A percentile compares a stretch with the other conserved stretches of the same genome.
phyloP scores from a whole-genome alignment of 2,329 filamentous ascomycete genomes.

The Colletotrichum aenigma region DNA sequence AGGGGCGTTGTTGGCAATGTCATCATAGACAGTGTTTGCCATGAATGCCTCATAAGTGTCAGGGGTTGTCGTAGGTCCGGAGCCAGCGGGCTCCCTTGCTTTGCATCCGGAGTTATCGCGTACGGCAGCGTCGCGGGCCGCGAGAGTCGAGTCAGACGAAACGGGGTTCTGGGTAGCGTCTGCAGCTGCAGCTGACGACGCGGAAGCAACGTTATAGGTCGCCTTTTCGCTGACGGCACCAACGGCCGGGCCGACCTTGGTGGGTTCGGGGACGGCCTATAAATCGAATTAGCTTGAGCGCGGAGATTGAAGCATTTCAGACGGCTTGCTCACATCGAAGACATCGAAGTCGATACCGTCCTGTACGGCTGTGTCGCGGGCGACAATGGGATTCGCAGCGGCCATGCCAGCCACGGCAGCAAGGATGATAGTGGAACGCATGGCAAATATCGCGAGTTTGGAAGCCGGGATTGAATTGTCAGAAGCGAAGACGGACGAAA shows the following conservation, averaged over 20 bases:
- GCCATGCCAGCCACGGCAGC: not conserved
- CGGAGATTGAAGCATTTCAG: too few relatives aligned
- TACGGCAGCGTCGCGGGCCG: not conserved
- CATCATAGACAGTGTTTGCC: not conserved
- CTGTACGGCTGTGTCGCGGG: not conserved
- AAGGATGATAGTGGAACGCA: constrained; percentile 2
- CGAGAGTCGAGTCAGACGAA: not conserved
- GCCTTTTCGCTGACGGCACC: not conserved
- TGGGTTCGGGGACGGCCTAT: not conserved
- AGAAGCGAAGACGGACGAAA: not conserved
- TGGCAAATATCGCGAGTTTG: not conserved
- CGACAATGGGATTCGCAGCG: not conserved
- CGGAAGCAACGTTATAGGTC: not conserved
- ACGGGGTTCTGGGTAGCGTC: not conserved
- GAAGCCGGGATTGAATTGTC: not conserved
- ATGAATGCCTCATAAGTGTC: constrained; percentile 4
- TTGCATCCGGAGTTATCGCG: not conserved
- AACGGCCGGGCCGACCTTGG: constrained; percentile 7
- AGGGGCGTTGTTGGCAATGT: not conserved
- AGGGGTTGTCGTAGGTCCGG: not conserved
- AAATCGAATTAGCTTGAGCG: not conserved
- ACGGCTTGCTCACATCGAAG: not conserved
- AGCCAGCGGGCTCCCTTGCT: not conserved
- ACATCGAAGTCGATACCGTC: not conserved
- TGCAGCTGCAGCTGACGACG: not conserved